Evolutionary conservation across 352 stramenopile genomes (phyloP).

Genomic region (Globisporangium solare): DNA sequence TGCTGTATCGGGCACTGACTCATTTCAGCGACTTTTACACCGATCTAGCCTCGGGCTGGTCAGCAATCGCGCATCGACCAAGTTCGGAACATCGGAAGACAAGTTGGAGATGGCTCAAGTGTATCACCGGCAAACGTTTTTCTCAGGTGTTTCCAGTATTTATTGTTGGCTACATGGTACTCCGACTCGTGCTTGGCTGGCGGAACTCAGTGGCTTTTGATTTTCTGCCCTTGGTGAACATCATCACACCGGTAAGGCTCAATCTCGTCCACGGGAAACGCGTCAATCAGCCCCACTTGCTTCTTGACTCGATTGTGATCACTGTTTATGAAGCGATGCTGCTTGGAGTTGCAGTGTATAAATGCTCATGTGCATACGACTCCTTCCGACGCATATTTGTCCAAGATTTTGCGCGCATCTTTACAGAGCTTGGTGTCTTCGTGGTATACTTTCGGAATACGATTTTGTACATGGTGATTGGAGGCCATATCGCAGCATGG

Average conservation of each 20-base stretch:
- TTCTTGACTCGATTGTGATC: constrained; percentile 22
- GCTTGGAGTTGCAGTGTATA: constrained; percentile 16
- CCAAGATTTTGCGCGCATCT: constrained; percentile 30
- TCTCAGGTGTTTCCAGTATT: constrained; percentile 8
- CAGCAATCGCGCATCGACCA: constrained; percentile 7
- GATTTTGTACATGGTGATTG: constrained; percentile 22
- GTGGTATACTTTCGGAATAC: constrained; percentile 35
- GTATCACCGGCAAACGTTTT: constrained; percentile 9
- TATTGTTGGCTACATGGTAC: constrained; percentile 19
- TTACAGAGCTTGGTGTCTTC: constrained; percentile 42
- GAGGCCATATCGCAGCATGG: constrained; percentile 30
- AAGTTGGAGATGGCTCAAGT: constrained; percentile 6
- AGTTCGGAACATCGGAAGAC: background rate
- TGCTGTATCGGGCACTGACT: constrained; percentile 24
- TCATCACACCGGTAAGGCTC: constrained; percentile 27
- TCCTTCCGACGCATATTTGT: constrained; percentile 34
- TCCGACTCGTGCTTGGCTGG: constrained; percentile 24
- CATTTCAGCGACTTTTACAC: constrained; percentile 33
- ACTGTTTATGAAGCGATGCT: constrained; percentile 20
- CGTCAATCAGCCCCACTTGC: constrained; percentile 9
- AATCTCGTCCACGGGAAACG: constrained; percentile 12
- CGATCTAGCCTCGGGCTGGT: constrained; percentile 10
- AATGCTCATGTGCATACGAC: constrained; percentile 20
- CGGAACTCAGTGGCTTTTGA: constrained; percentile 29
- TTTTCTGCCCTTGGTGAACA: constrained; percentile 36